Evolutionary conservation across 1,284 basidiomycete species (phyloP).

Genomic region (Cryptococcus sp.): DNA sequence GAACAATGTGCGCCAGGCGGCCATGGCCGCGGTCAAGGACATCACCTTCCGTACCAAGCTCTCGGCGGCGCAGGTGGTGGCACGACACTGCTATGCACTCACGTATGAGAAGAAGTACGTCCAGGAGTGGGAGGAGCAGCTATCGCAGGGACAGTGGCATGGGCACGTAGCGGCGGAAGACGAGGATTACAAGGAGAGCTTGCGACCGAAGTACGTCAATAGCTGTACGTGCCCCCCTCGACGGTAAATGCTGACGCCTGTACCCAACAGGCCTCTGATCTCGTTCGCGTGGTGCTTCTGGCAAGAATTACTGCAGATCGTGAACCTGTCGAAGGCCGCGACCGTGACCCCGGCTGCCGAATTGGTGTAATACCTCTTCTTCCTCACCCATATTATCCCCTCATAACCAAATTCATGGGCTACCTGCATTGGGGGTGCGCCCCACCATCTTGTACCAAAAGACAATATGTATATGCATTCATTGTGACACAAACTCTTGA

Average conservation of each 20-base stretch:
- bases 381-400: not conserved
- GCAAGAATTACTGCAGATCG: constrained; percentile 37
- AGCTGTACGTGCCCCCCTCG: not conserved
- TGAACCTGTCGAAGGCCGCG: not conserved
- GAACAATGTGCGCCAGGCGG: constrained; percentile 22
- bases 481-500: too few species aligned
- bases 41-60: constrained; percentile 21
- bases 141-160: constrained; percentile 8
- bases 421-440: too few species aligned
- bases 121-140: constrained; percentile 29
- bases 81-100: constrained; percentile 39
- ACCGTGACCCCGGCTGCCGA: not conserved
- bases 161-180: constrained; percentile 4
- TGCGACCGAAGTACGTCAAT: constrained; percentile 23
- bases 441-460: too few species aligned
- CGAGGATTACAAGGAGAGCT: constrained; percentile 14
- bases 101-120: constrained; percentile 36
- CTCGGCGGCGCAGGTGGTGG: constrained; percentile 27
- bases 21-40: constrained; percentile 12
- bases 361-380: not conserved
- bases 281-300: constrained; percentile 47
- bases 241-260: not conserved
- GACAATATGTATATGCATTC: too few species aligned
- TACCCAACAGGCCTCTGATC: constrained; percentile 31
- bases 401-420: too few species aligned